These are phyloP conservation scores for Pseudovirgaria hyperparasitica DNA, from an alignment of 2,329 filamentous ascomycete species.

Conservation along the genomic window DNA sequence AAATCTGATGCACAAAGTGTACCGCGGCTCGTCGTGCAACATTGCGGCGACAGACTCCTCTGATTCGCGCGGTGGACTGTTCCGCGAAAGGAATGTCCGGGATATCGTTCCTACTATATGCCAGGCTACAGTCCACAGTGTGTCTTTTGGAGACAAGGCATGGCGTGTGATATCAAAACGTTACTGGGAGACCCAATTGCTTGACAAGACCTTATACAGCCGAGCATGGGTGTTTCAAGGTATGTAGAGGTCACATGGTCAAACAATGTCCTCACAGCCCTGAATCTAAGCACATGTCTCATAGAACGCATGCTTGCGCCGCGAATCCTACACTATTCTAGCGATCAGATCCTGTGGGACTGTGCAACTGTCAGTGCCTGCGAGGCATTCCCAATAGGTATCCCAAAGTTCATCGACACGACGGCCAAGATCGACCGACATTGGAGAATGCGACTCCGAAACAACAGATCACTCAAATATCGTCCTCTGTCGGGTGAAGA, in stretches of 20 bases:
- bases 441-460: slow-evolving; percentile 5
- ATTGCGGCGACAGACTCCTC: slow-evolving; percentile 13
- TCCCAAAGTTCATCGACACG: slow-evolving; percentile 4
- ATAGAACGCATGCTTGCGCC: slow-evolving; percentile 7
- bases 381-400: slow-evolving; percentile 3
- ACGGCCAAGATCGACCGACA: slow-evolving; percentile 3
- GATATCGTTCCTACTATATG: slow-evolving; percentile 10
- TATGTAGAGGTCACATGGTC: slow-evolving; percentile 5
- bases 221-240: slow-evolving; percentile 20
- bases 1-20: slow-evolving; percentile 15
- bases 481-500: slow-evolving; percentile 8
- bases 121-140: slow-evolving; percentile 2
- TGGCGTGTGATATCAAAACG: slow-evolving; percentile 11
- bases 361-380: slow-evolving; percentile 4
- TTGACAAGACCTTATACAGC: slow-evolving; percentile 9
- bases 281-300: neutral
- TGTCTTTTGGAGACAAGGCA: slow-evolving; percentile 7
- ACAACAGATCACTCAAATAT: neutral
- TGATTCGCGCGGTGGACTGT: slow-evolving; percentile 11
- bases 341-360: slow-evolving; percentile 7
- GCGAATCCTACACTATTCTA: slow-evolving; percentile 5
- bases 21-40: slow-evolving; percentile 17
- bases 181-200: slow-evolving; percentile 12
- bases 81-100: slow-evolving; percentile 8
- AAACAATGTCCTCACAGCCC: too few relatives aligned